Evolutionary conservation across 805 yeast species (phyloP), one percentile per base, ranked within the genome.

Genomic region (Candida morakotiae): DNA sequence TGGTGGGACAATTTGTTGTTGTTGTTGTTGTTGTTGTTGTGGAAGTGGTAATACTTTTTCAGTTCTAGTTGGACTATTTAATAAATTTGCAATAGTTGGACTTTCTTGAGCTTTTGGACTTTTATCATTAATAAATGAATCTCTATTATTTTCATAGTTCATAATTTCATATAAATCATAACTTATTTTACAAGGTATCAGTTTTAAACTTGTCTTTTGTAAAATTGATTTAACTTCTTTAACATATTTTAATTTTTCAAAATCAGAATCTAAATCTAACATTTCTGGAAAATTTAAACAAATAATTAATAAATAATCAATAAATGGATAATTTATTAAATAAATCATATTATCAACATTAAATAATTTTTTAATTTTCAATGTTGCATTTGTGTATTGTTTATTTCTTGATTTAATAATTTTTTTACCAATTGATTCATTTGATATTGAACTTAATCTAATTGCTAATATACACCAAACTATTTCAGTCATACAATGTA

Each of bases 401-500:
- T 24, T 18, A 28, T 48, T 37, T 26, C 52, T 34, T 8, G 45
- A 19, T 11, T 28, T 34, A 2, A 46, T 35, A 5, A 48, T 26
- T 3, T 31, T 37, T 7, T 38, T 37, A 23, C 39, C 37, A 19
- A 36, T 30, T 6, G 35, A 15, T 10, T 29, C 28, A 8, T 22
- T 28, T 17, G 29, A 37, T 7, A 48, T 24, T 30, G 32, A 49
- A 31, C 34, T 31, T 21, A 41, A 36, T 25, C 55, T 37, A 4
- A 48, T 44, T 3, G 53, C 46, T 13, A 49, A 28, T 9, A 45
- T 40, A 34, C 53, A 51, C 55, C 55, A 52, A 10, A 44, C 39
- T 27, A 49, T 35, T 28, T 44, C 42, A 10, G 27, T 35, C 9
- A 41, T 34, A 32, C 49, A 36, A 30, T 51, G 54, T 26, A 51